Conservation (phyloP, 2,329 filamentous ascomycete genomes). For the Sclerotinia glacialis region DNA sequence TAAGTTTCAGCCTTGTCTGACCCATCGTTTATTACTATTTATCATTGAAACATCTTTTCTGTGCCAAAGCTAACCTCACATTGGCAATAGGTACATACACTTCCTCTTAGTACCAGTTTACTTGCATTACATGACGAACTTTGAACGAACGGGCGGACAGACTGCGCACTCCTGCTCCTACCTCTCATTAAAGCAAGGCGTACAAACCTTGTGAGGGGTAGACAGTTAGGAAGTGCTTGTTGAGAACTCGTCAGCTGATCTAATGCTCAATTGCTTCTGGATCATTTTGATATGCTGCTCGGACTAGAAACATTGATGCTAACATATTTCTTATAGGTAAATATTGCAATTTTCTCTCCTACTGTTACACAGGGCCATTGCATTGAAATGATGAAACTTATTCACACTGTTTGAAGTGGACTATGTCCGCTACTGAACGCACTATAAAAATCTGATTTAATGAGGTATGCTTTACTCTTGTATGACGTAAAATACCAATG, state of each 20-base stretch:
- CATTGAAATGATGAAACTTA: constrained; percentile 44
- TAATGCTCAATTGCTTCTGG: constrained; percentile 30
- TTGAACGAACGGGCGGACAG: constrained; percentile 49
- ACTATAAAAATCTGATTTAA: constrained; percentile 47
- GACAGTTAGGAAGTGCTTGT: constrained; percentile 42
- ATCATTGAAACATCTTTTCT: constrained; percentile 6
- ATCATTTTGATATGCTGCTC: constrained; percentile 22
- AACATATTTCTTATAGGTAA: constrained; percentile 28
- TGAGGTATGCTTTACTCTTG: constrained; percentile 40
- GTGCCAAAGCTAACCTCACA: constrained; percentile 21
- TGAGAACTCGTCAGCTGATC: constrained; percentile 48
- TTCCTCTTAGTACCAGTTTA: constrained; percentile 10
- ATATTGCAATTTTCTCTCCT: constrained; percentile 21
- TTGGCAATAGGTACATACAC: constrained; percentile 38
- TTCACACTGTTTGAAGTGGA: constrained; percentile 46
- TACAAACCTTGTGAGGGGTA: constrained; percentile 43
- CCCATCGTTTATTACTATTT: constrained; percentile 29
- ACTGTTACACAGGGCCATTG: constrained; percentile 27
- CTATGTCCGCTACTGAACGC: constrained; percentile 40
- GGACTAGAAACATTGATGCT: constrained; percentile 24
- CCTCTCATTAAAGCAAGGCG: constrained; percentile 41
- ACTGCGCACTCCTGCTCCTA: constrained; percentile 41
- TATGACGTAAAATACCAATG: background rate
- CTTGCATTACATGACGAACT: constrained; percentile 43
- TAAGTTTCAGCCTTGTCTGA: constrained; percentile 49